A percentile compares a stretch with the other conserved stretches of the same genome.
phyloP scores from a whole-genome alignment of 441 rosid genomes.

The Macaranga tanarius region DNA sequence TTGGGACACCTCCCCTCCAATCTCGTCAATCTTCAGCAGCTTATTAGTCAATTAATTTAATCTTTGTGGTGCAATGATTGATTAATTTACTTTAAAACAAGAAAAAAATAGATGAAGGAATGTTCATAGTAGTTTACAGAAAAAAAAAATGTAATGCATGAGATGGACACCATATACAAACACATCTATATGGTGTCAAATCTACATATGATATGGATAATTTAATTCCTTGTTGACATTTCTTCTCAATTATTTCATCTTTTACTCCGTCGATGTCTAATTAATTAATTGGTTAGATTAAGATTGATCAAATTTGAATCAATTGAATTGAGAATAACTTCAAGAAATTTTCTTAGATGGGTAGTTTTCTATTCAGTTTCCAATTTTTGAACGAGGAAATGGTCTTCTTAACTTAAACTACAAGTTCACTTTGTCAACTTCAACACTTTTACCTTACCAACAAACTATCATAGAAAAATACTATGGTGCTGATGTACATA shows the following conservation, averaged over 20 bases:
- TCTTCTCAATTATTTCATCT: background rate
- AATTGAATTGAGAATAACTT: too few relatives aligned
- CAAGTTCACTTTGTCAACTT: background rate
- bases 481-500: too few relatives aligned
- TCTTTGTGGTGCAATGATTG: constrained; percentile 1
- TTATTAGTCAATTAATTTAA: constrained; percentile 24
- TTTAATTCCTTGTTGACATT: background rate
- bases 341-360: too few relatives aligned
- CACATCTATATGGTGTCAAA: background rate
- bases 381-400: too few relatives aligned
- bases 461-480: too few relatives aligned
- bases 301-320: too few relatives aligned
- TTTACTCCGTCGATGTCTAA: too few relatives aligned
- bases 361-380: too few relatives aligned
- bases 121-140: constrained; percentile 29
- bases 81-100: constrained; percentile 8
- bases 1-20: constrained; percentile 34
- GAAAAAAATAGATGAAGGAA: background rate
- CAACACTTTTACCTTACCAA: too few relatives aligned
- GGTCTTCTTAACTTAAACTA: background rate
- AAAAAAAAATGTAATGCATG: background rate
- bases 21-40: constrained; percentile 50
- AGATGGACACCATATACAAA: background rate
- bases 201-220: background rate
- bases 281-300: too few relatives aligned